Evolutionary conservation across 257 asterid genomes (phyloP), one percentile per base, ranked within the genome.

Genomic region (Fraxinus excelsior): DNA sequence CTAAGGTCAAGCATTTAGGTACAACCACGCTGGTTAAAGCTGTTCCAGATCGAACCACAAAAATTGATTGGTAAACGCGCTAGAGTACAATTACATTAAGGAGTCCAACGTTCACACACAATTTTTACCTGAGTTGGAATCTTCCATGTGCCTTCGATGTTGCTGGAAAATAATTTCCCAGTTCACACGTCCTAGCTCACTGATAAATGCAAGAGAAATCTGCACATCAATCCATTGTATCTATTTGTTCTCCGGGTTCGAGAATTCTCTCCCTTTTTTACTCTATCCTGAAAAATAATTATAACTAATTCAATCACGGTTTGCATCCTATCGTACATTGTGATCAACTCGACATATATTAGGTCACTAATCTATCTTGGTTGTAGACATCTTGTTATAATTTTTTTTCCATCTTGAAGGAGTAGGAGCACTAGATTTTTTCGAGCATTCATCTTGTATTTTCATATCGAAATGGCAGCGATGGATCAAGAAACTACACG

Each of bases 391-490:
- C 12, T 37, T 8, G 42, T 0, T 5, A 7, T 35, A 8, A 35
- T 35, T 7, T 7, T 35, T 35, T 35, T 9, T 35, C 12, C 12
- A 1, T 37, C 42, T 37, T 37, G 42, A 37, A 2, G 42, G 12
- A 8, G 42, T 8, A 37, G 42, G 42, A 2, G 42, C 10, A 37
- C 2, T 37, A 2, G 12, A 37, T 37, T 37, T 37, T 37, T 37
- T 7, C 11, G 40, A 37, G 40, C 40, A 37, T 37, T 37, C 40
- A 37, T 37, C 11, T 9, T 37, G 3, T 37, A 37, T 37, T 37
- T 44, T 44, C 53, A 13, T 44, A 13, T 1, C 31, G 32, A 74
- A 73, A 83, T 85, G 89, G 89, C 79, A 0, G 21, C 46, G 1
- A 76, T 78, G 14, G 83, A 74, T 51, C 66, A 68, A 76, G 85